These are phyloP conservation scores for Lyophyllum shimeji DNA, from an alignment of 768 basidiomycete species.

Conservation along the genomic window DNA sequence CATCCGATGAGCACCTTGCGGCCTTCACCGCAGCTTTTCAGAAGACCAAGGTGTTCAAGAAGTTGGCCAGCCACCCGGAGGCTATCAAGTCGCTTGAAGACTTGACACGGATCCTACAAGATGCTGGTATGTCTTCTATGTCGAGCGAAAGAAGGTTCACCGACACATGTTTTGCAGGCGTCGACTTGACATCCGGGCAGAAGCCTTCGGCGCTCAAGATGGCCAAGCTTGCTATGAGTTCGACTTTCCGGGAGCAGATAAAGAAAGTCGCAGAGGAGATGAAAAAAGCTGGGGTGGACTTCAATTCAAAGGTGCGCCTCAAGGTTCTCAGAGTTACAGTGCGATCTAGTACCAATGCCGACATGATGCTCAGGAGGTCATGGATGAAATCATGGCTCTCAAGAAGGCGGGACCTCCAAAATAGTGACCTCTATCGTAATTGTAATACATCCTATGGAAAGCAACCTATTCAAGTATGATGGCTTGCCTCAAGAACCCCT, in stretches of 20 bases:
- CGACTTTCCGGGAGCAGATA: conserved; percentile 51
- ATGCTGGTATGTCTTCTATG: conserved; percentile 37
- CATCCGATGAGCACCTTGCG: conserved; percentile 29
- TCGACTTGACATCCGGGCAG: conserved; percentile 43
- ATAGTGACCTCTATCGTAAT: conserved; percentile 5
- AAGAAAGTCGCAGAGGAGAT: conserved; percentile 48
- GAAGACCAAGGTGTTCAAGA: conserved; percentile 44
- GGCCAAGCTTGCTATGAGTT: conserved; percentile 50
- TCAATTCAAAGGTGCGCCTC: conserved; percentile 48
- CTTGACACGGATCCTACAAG: conserved; percentile 44
- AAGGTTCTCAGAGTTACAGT: neutral
- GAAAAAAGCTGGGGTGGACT: conserved; percentile 59
- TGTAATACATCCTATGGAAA: neutral
- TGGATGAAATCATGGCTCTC: conserved; percentile 40
- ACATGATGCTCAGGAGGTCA: conserved; percentile 38
- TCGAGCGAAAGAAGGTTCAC: neutral
- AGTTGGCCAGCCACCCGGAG: conserved; percentile 48
- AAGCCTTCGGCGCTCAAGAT: conserved; percentile 51
- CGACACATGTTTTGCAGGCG: conserved; percentile 34
- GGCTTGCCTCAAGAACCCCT: neutral
- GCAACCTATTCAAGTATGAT: neutral
- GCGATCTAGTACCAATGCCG: neutral
- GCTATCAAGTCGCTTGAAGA: conserved; percentile 48
- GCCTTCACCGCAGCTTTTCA: conserved; percentile 41
- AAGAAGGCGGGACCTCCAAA: conserved; percentile 19